These are phyloP conservation scores for Sapria himalayana DNA, from an alignment of 345 rosid genomes.

Conservation along the genomic window DNA sequence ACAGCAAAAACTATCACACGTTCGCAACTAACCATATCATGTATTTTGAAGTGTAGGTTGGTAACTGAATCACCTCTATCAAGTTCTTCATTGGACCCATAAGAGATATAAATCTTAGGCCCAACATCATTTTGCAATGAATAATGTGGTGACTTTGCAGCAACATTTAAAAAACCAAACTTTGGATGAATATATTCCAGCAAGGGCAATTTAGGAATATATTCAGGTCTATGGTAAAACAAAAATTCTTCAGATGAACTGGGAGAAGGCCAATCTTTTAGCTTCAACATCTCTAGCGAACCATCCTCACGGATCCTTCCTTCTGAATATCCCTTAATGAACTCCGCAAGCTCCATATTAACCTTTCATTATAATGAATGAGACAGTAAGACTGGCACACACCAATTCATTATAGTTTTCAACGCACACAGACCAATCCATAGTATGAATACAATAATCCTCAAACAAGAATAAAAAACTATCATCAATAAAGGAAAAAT, in stretches of 20 bases:
- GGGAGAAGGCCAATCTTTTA: conserved; percentile 95
- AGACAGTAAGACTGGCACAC: conserved; percentile 1
- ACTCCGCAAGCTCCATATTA: conserved; percentile 52
- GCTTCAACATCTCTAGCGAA: conserved; percentile 32
- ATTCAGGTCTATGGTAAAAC: conserved; percentile 71
- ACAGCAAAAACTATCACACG: too few relatives aligned
- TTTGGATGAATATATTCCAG: conserved; percentile 87
- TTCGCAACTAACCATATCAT: conserved; percentile 37
- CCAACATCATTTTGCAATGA: conserved; percentile 87
- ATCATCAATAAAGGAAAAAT: conserved; percentile 6
- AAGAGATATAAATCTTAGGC: conserved; percentile 65
- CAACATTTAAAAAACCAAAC: conserved; percentile 84
- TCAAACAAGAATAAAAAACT: background rate
- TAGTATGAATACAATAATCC: background rate
- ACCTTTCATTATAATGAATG: conserved; percentile 25
- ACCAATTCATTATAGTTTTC: too few relatives aligned
- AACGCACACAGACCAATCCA: too few relatives aligned
- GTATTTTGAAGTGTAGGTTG: conserved; percentile 56
- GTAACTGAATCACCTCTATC: conserved; percentile 43
- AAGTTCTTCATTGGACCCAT: conserved; percentile 41
- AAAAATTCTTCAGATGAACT: conserved; percentile 83
- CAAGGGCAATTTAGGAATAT: conserved; percentile 68
- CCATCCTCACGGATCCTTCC: conserved; percentile 34
- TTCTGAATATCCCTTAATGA: conserved; percentile 49
- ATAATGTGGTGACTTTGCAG: conserved; percentile 90